Evolutionary conservation across 2,329 filamentous ascomycete genomes (phyloP).

Genomic region (Piedraia hortae): DNA sequence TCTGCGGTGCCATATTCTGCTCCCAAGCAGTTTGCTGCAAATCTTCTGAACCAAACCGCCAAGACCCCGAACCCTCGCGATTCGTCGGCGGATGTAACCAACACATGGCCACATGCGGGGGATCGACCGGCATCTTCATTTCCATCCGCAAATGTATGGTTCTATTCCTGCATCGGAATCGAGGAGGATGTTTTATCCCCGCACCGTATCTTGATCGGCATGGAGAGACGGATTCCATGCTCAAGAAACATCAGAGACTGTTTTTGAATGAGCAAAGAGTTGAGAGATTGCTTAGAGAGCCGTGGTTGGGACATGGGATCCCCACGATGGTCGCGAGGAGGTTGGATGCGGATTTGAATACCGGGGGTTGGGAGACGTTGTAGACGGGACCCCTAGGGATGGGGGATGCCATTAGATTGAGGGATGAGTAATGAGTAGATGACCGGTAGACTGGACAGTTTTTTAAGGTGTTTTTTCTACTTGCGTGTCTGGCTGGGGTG

Average conservation of each 20-base stretch:
- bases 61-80: too few relatives aligned
- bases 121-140: conserved; percentile 76
- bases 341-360: conserved; percentile 86
- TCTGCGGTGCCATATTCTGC: conserved; percentile 93
- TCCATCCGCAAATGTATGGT: conserved; percentile 91
- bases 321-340: conserved; percentile 73
- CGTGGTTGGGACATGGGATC: conserved; percentile 62
- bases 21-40: conserved; percentile 78
- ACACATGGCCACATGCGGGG: conserved; percentile 72
- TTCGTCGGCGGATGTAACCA: conserved; percentile 67
- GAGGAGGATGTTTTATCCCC: conserved; percentile 55
- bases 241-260: conserved; percentile 60
- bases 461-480: too few relatives aligned
- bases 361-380: conserved; percentile 75
- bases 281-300: conserved; percentile 57
- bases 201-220: conserved; percentile 91
- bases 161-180: conserved; percentile 52
- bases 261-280: conserved; percentile 87
- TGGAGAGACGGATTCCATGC: conserved; percentile 78
- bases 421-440: too few relatives aligned
- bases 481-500: too few relatives aligned
- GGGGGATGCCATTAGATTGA: too few relatives aligned
- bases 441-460: too few relatives aligned
- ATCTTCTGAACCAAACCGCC: too few relatives aligned
- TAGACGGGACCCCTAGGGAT: too few relatives aligned